Evolutionary conservation across 1,284 basidiomycete genomes (phyloP).

Genomic region (Malassezia japonica): DNA sequence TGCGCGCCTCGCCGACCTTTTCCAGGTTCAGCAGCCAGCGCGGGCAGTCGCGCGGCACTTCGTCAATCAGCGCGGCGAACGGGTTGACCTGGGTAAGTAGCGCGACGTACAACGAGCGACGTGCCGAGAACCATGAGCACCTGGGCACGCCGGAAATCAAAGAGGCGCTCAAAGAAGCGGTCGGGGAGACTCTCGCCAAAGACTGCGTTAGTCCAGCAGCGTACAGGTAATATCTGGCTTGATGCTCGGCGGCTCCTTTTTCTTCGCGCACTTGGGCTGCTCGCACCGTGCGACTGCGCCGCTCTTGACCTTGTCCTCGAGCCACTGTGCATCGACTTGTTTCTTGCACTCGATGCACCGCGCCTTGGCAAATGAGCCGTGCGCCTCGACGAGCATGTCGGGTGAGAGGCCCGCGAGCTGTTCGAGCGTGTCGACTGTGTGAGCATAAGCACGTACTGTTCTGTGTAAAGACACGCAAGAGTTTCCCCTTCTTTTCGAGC

Average conservation of each 20-base stretch:
- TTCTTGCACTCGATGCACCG: conserved; percentile 34
- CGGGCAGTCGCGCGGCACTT: conserved; percentile 50
- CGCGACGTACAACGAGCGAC: conserved; percentile 56
- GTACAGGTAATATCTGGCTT: conserved; percentile 47
- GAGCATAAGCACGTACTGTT: conserved; percentile 18
- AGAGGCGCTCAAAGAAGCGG: conserved; percentile 35
- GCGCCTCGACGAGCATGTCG: conserved; percentile 76
- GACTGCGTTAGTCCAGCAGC: conserved; percentile 15
- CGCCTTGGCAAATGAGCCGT: conserved; percentile 58
- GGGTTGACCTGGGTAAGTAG: conserved; percentile 50
- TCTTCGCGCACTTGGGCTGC: conserved; percentile 15
- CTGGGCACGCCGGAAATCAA: conserved; percentile 58
- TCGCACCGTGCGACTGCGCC: conserved; percentile 38
- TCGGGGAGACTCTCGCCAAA: conserved; percentile 44
- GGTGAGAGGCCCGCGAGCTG: conserved; percentile 67
- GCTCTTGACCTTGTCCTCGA: conserved; percentile 23
- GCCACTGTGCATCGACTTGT: conserved; percentile 28
- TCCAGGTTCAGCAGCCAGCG: conserved; percentile 55
- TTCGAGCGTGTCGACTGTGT: conserved; percentile 78
- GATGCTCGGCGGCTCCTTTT: conserved; percentile 22
- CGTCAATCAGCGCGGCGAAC: conserved; percentile 53
- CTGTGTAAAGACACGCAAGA: conserved; percentile 73
- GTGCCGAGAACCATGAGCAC: conserved; percentile 86
- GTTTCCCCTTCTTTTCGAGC: conserved; percentile 58
- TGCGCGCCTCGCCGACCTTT: conserved; percentile 51